Evolutionary conservation across 345 rosid genomes (phyloP).

Genomic region (Salix koriyanagi): DNA sequence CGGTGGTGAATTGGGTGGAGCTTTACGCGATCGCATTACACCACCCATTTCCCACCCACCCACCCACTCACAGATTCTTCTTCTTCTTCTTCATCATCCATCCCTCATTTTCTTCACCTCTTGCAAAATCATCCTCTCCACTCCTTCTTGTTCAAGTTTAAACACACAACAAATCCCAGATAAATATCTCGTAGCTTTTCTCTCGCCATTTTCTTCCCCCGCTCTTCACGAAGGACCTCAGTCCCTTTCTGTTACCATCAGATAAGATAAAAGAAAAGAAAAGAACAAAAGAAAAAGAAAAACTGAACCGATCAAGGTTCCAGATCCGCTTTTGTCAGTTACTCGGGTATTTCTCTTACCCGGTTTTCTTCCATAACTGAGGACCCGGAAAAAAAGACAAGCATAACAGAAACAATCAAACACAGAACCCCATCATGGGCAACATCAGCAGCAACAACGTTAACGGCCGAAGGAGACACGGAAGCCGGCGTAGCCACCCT

Average conservation of each 20-base stretch:
- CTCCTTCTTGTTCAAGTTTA: background rate
- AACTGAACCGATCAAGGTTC: background rate
- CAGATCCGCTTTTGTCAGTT: background rate
- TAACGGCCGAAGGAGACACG: conserved; percentile 49
- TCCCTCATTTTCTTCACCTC: background rate
- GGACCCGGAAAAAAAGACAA: background rate
- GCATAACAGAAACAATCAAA: background rate
- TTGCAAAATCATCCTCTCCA: background rate
- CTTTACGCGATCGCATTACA: conserved; percentile 43
- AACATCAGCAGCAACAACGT: conserved; percentile 57
- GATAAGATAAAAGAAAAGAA: background rate
- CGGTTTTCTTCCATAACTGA: conserved; percentile 4
- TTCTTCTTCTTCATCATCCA: background rate
- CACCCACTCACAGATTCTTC: conserved; percentile 10
- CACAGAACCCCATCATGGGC: conserved; percentile 42
- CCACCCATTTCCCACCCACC: conserved; percentile 5
- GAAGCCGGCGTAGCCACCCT: conserved; percentile 43
- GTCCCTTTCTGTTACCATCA: background rate
- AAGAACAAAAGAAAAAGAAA: background rate
- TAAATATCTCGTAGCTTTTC: background rate
- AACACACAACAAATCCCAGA: background rate
- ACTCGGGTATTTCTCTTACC: background rate
- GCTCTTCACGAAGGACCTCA: background rate
- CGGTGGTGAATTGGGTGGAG: conserved; percentile 40
- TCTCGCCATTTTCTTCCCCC: background rate